Evolutionary conservation across 1,284 basidiomycete genomes (phyloP).

Genomic region (Albatrellus sp.): DNA sequence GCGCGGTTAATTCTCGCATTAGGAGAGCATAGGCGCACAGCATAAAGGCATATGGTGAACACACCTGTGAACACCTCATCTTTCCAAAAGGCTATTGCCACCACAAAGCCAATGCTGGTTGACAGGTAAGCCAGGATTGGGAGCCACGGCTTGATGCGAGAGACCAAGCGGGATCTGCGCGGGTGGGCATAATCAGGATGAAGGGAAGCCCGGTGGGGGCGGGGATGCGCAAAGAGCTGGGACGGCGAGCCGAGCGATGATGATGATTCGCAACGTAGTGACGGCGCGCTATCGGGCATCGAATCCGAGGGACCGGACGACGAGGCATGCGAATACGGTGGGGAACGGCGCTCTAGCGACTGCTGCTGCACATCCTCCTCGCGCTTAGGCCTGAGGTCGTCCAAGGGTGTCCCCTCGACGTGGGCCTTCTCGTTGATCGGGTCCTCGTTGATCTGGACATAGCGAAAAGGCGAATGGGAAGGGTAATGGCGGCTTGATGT

Average conservation of each 20-base stretch:
- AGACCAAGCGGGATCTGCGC: slow-evolving; percentile 9
- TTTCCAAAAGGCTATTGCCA: slow-evolving; percentile 65
- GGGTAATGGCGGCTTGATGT: slow-evolving; percentile 9
- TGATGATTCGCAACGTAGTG: background rate
- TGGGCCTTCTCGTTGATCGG: slow-evolving; percentile 7
- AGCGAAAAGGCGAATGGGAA: slow-evolving; percentile 22
- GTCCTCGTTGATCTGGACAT: slow-evolving; percentile 20
- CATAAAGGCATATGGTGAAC: slow-evolving; percentile 15
- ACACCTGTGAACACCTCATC: slow-evolving; percentile 58
- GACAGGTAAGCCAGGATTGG: slow-evolving; percentile 59
- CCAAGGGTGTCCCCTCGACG: background rate
- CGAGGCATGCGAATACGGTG: slow-evolving; percentile 1
- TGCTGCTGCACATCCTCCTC: slow-evolving; percentile 1
- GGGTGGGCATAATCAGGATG: slow-evolving; percentile 11
- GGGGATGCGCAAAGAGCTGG: slow-evolving; percentile 1
- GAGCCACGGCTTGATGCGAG: slow-evolving; percentile 47
- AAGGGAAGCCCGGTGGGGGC: slow-evolving; percentile 8
- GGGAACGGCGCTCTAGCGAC: background rate
- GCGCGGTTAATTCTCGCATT: background rate
- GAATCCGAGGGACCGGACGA: background rate
- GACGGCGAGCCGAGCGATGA: slow-evolving; percentile 1
- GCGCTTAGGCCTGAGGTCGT: slow-evolving; percentile 1
- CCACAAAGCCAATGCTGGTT: slow-evolving; percentile 55
- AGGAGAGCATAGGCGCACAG: too few species aligned
- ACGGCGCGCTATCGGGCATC: background rate